phyloP scores from a whole-genome alignment of 139 green algal genomes.

The Auxenochlorella pyrenoidosa region DNA sequence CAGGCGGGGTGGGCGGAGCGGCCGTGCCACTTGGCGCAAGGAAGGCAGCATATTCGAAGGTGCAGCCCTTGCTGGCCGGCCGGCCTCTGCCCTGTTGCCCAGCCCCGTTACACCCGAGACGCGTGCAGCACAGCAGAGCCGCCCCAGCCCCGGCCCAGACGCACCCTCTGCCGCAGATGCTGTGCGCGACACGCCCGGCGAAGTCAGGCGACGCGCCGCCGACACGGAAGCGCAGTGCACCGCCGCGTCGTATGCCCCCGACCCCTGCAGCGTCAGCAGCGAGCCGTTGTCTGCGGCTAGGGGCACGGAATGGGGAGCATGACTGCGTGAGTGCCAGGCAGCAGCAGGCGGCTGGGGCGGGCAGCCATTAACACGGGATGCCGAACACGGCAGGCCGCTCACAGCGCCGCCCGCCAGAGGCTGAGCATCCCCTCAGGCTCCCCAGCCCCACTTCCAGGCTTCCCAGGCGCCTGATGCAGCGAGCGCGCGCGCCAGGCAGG shows the following conservation, averaged over 20 bases:
- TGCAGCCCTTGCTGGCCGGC: too few species aligned
- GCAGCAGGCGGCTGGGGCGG: not conserved
- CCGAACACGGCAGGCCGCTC: too few species aligned
- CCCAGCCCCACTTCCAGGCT: not conserved
- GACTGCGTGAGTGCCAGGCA: not conserved
- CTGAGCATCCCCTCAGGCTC: not conserved
- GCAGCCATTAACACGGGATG: too few species aligned
- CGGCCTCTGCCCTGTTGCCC: too few species aligned
- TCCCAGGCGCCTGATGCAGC: too few species aligned
- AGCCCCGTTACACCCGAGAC: not conserved
- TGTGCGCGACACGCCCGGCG: slow-evolving; percentile 28
- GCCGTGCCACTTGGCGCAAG: not conserved
- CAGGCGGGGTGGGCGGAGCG: not conserved
- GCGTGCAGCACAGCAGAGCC: not conserved
- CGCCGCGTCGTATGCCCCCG: slow-evolving; percentile 89
- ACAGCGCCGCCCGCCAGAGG: too few species aligned
- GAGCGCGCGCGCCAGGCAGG: not conserved
- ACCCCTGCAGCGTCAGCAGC: slow-evolving; percentile 85
- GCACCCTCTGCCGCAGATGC: slow-evolving; percentile 1
- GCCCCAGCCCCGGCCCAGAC: not conserved
- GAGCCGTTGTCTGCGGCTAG: slow-evolving; percentile 53
- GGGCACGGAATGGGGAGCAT: not conserved
- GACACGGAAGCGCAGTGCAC: slow-evolving; percentile 91
- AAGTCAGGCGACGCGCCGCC: slow-evolving; percentile 74
- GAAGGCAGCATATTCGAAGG: too few species aligned